Evolutionary conservation across 352 stramenopile genomes (phyloP).

Genomic region (Pythium scleroteichum): DNA sequence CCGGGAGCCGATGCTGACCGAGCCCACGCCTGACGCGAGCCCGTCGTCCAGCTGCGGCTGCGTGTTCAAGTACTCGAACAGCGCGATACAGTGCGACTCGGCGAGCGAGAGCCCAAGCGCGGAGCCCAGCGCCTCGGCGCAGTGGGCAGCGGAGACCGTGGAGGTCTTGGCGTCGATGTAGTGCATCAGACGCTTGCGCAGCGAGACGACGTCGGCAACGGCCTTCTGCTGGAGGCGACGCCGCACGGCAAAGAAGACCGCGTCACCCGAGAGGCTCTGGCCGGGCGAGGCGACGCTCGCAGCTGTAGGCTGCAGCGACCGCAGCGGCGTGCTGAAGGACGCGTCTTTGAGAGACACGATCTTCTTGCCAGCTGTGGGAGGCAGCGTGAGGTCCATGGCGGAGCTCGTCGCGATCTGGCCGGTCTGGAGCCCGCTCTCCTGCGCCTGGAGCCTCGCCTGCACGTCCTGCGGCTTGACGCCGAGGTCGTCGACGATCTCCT

Average conservation of each 20-base stretch:
- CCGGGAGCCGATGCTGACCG: conserved; percentile 32
- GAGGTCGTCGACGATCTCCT: conserved; percentile 49
- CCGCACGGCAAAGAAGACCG: conserved; percentile 45
- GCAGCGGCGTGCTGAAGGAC: conserved; percentile 35
- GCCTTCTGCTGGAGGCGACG: conserved; percentile 46
- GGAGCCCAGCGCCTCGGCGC: conserved; percentile 38
- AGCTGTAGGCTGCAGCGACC: neutral
- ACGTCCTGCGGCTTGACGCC: conserved; percentile 39
- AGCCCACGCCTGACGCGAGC: neutral
- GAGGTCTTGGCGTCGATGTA: conserved; percentile 58
- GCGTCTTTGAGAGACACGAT: conserved; percentile 66
- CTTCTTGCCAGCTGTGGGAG: conserved; percentile 25
- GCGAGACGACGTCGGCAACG: conserved; percentile 45
- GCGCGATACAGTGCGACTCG: conserved; percentile 45
- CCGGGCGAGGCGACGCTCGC: neutral
- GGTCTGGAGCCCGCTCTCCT: conserved; percentile 26
- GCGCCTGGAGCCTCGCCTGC: conserved; percentile 34
- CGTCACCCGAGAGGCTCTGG: conserved; percentile 32
- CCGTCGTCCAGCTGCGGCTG: conserved; percentile 25
- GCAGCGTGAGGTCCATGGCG: conserved; percentile 26
- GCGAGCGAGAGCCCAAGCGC: conserved; percentile 41
- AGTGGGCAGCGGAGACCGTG: conserved; percentile 44
- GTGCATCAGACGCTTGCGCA: conserved; percentile 47
- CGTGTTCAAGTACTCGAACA: conserved; percentile 51
- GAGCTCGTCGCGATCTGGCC: conserved; percentile 1